A percentile compares a stretch with the other conserved stretches of the same genome.
Conservation (phyloP, 78 protist genomes). For the Reticulomyxa filosa region DNA sequence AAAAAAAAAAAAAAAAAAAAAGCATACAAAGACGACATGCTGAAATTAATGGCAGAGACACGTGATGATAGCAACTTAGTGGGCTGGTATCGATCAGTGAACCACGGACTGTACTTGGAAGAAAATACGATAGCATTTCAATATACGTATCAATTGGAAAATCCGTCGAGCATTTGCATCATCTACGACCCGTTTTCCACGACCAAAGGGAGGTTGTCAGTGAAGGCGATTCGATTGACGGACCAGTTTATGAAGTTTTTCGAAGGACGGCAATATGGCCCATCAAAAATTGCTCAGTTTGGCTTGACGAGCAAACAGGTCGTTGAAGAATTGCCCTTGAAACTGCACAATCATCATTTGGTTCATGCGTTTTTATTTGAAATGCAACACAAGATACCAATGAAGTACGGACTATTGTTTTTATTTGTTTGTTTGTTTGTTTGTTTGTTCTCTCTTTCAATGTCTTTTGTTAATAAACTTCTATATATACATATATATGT, state of each 20-base stretch:
- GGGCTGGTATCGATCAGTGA: conserved; percentile 1
- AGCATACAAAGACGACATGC: neutral
- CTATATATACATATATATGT: too few species aligned
- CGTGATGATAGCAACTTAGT: neutral
- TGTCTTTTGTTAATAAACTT: too few species aligned
- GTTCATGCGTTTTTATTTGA: neutral
- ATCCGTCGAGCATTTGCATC: neutral
- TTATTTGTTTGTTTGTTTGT: too few species aligned
- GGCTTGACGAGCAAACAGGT: neutral
- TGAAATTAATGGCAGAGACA: neutral
- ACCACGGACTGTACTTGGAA: neutral
- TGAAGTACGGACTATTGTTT: too few species aligned
- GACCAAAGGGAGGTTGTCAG: neutral
- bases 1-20: too few species aligned
- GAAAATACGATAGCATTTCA: neutral
- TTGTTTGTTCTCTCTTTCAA: too few species aligned
- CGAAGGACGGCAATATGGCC: neutral
- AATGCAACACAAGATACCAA: neutral
- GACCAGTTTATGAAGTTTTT: neutral
- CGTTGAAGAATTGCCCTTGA: neutral
- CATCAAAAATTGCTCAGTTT: neutral
- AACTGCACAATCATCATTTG: conserved; percentile 1
- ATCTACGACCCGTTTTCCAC: conserved; percentile 2
- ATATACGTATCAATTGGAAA: neutral
- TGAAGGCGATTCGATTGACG: neutral